A percentile compares a stretch with the other conserved stretches of the same genome.
phyloP scores from a whole-genome alignment of 2,329 filamentous ascomycete genomes.

The Aspergillus fumigatus region DNA sequence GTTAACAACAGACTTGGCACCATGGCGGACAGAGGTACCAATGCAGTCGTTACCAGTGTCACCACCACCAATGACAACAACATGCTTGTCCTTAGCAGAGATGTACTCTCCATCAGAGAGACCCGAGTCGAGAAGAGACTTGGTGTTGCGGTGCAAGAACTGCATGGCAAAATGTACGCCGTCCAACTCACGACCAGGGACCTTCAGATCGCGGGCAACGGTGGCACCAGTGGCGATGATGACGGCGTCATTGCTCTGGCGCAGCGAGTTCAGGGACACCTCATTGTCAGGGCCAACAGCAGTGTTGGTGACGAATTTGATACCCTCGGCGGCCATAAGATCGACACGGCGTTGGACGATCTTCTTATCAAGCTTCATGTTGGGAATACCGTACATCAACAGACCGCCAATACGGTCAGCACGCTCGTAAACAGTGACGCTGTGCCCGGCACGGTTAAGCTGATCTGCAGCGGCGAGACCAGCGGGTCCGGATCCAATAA shows the following conservation, averaged over 20 bases:
- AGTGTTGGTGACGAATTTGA: constrained; percentile 74
- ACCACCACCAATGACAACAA: constrained; percentile 94
- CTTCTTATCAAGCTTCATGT: constrained; percentile 99
- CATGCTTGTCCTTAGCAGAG: constrained; percentile 90
- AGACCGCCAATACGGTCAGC: constrained; percentile 85
- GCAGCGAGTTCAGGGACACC: constrained; percentile 65
- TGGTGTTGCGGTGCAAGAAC: constrained; percentile 96
- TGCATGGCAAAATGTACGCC: constrained; percentile 97
- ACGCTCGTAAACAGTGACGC: constrained; percentile 86
- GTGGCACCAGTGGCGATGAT: constrained; percentile 90
- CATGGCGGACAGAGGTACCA: constrained; percentile 90
- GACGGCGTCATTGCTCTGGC: constrained; percentile 72
- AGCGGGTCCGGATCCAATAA: constrained; percentile 88
- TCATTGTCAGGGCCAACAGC: constrained; percentile 71
- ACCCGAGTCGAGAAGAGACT: constrained; percentile 89
- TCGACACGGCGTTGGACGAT: constrained; percentile 93
- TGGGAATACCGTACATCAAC: constrained; percentile 97
- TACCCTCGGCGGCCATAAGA: constrained; percentile 86
- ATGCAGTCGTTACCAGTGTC: constrained; percentile 98
- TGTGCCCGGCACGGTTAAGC: constrained; percentile 87
- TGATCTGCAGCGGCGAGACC: constrained; percentile 89
- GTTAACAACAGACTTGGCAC: constrained; percentile 93
- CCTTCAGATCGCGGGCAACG: constrained; percentile 86
- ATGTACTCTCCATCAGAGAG: constrained; percentile 82
- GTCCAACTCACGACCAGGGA: constrained; percentile 79